phyloP scores from a whole-genome alignment of 768 basidiomycete genomes.

The Tylopilus sp. region DNA sequence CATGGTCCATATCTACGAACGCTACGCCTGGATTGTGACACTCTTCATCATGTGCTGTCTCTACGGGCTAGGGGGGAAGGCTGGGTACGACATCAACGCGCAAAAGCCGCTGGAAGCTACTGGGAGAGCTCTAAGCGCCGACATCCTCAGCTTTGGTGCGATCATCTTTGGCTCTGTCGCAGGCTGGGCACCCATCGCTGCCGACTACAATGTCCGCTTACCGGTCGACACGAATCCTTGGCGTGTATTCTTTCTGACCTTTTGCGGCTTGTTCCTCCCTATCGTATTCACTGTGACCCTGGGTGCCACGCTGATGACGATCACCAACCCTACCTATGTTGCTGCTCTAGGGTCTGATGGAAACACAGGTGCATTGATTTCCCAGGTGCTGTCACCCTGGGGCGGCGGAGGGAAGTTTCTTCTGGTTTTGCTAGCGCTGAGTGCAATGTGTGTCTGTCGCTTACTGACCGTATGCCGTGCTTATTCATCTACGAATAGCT shows the following conservation, averaged over 20 bases:
- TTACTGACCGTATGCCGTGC: background rate
- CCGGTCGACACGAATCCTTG: conserved; percentile 40
- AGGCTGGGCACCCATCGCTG: conserved; percentile 52
- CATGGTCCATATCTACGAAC: conserved; percentile 47
- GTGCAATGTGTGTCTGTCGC: conserved; percentile 35
- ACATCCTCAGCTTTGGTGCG: conserved; percentile 50
- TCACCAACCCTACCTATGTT: conserved; percentile 37
- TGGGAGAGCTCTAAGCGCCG: conserved; percentile 42
- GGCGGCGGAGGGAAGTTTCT: conserved; percentile 40
- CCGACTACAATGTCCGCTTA: conserved; percentile 52
- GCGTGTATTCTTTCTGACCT: conserved; percentile 48
- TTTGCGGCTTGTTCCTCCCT: conserved; percentile 49
- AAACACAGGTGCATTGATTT: conserved; percentile 42
- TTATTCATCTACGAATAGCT: conserved; percentile 8
- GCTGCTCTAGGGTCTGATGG: conserved; percentile 37
- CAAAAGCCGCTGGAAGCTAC: conserved; percentile 42
- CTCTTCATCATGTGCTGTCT: conserved; percentile 49
- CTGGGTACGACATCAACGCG: conserved; percentile 42
- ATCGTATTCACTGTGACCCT: conserved; percentile 35
- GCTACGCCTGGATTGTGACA: conserved; percentile 52
- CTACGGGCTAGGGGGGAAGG: conserved; percentile 46
- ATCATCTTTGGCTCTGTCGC: conserved; percentile 47
- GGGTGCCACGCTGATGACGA: conserved; percentile 41
- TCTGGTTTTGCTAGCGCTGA: conserved; percentile 40
- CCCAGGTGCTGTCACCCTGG: conserved; percentile 44